A percentile compares a stretch with the other conserved stretches of the same genome.
These are phyloP conservation scores for Cronartium ribicola DNA, from an alignment of 1,284 basidiomycete genomes.

Conservation along the genomic window DNA sequence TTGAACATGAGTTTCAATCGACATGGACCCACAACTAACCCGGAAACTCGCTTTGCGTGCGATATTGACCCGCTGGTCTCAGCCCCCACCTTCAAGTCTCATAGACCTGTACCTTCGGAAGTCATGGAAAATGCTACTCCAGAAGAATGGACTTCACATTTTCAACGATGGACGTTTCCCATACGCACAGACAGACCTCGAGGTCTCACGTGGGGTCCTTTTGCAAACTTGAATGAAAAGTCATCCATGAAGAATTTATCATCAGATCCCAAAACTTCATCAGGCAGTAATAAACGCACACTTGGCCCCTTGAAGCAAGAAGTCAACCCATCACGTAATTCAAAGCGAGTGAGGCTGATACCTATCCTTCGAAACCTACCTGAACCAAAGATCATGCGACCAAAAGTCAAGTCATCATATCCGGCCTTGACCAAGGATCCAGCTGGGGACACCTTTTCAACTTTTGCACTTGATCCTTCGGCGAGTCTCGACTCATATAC, in stretches of 20 bases:
- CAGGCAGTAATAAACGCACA: neutral
- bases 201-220: conserved; percentile 1
- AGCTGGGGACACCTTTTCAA: neutral
- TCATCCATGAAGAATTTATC: neutral
- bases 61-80: neutral
- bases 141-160: neutral
- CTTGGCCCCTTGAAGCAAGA: neutral
- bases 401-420: neutral
- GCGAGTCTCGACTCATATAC: neutral
- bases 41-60: neutral
- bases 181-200: neutral
- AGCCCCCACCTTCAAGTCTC: neutral
- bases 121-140: neutral
- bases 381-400: neutral
- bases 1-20: conserved; percentile 2
- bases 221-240: neutral
- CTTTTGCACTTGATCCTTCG: neutral
- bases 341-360: neutral
- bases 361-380: neutral
- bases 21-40: neutral
- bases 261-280: neutral
- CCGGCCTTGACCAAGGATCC: neutral
- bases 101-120: neutral
- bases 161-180: neutral
- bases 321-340: neutral